Percentiles rank a stretch among this genome's conserved stretches.
These are phyloP conservation scores for Hirsutella thompsonii DNA, from an alignment of 2,329 filamentous ascomycete genomes.

Conservation along the genomic window DNA sequence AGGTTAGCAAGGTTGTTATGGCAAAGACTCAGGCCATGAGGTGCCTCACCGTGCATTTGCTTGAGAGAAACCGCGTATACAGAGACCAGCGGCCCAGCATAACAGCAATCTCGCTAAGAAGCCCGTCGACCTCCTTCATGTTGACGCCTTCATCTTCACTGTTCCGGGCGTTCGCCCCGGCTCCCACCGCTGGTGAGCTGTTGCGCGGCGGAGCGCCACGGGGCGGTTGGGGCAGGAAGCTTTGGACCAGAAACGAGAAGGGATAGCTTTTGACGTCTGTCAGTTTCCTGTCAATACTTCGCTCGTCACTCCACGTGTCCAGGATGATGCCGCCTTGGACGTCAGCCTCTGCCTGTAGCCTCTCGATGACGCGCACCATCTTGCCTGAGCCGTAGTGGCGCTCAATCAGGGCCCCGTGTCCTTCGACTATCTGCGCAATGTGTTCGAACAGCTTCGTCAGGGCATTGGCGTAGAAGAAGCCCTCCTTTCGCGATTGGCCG, in stretches of 20 bases:
- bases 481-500: slow-evolving; percentile 42
- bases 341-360: slow-evolving; percentile 87
- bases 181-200: slow-evolving; percentile 59
- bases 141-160: slow-evolving; percentile 89
- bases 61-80: slow-evolving; percentile 78
- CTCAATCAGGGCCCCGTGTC: slow-evolving; percentile 82
- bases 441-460: slow-evolving; percentile 92
- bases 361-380: slow-evolving; percentile 90
- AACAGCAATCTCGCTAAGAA: slow-evolving; percentile 76
- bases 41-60: slow-evolving; percentile 74
- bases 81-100: slow-evolving; percentile 93
- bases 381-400: slow-evolving; percentile 85
- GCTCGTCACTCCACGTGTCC: slow-evolving; percentile 90
- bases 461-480: slow-evolving; percentile 83
- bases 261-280: slow-evolving; percentile 97
- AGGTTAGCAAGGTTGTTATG: neutral
- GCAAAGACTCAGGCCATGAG: neutral
- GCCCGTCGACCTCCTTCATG: slow-evolving; percentile 87
- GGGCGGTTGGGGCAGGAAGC: slow-evolving; percentile 66
- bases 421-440: slow-evolving; percentile 91
- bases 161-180: slow-evolving; percentile 36
- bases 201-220: slow-evolving; percentile 52
- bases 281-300: slow-evolving; percentile 69
- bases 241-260: slow-evolving; percentile 93
- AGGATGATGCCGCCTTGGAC: slow-evolving; percentile 92